Evolutionary conservation across 2,329 filamentous ascomycete species (phyloP), one percentile per base, ranked within the genome.

Genomic region (Sclerotinia glacialis): DNA sequence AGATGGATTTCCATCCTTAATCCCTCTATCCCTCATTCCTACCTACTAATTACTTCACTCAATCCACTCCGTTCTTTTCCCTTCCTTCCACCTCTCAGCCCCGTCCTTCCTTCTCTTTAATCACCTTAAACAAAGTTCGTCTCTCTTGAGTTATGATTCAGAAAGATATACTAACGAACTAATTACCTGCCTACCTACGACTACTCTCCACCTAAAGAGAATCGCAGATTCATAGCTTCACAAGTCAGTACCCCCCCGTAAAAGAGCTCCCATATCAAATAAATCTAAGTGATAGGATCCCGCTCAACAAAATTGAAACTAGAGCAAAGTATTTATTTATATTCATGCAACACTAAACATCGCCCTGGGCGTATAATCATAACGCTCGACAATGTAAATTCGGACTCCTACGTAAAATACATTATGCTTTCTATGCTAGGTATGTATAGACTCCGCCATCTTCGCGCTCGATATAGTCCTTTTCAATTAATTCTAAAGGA

Each of bases 401-500:
- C n/a, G 8, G 26, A 49, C 31, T 61, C 44, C 58, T 34, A 28
- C 3, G n/a, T 23, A 34, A 37, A 23, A 26, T 7, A 37, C 31
- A 3, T 37, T 18, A 50, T 37, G 31, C 14, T 37, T 34, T 34
- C 37, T 79, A 92, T 69, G 90, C 88, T 66, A 92, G 78, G 75
- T 94, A 94, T 14, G 81, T 84, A 77, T 93, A 93, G 49, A 81
- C 78, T 64, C 86, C 86, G 64, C 86, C 86, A n/a, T 80, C 83
- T 28, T 88, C 91, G 69, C 92, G 83, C 78, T 97, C 93, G 73
- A 97, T 87, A 74, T 97, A 97, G 71, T 97, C 93, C 79, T 96
- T 96, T 76, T 97, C 93, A 64, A 97, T 94, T 71, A 97, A 81
- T 76, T 91, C 72, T 74, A 64, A 23, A 49, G 42, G 26, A 49